Base-by-base conservation (phyloP, 176 grass and related monocot species). In the Elymus sibiricus region DNA sequence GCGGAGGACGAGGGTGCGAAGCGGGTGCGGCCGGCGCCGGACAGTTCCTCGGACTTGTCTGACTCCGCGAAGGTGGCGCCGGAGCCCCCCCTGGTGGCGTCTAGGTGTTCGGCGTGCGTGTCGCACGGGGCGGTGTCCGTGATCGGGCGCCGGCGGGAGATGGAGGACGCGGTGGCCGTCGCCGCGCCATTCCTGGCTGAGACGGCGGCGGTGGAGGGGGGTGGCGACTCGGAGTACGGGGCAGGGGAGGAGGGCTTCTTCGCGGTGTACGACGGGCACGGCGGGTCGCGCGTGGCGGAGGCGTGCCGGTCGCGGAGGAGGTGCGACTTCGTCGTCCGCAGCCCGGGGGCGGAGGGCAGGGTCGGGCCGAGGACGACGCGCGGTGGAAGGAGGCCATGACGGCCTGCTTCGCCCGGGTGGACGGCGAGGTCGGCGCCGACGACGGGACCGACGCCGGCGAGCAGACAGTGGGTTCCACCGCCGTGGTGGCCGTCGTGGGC, bases 181-280 rank as follows among this genome's bases (percentile, higher is more conserved):
- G 70, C 28, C 26, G 68, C 64, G 21, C 64, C 78, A 21, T 86
- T 94, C 56, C 5, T 40, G 59, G 9, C 13, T 2, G 13, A 34
- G 12, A 19, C 31, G 5, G 47, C 55, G 27, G 51, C 8, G 14
- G 27, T 2, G 16, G 76, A 6, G 25, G 28, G 64, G 4, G 38
- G 29, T 19, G 24, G 51, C 9, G 27, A 32, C 19, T 43, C 1
- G 2, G 47, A 12, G 15, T 15, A 26, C 11, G 19, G 15, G 1
- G 62, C 42, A 15, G 12, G 16, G 19, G 61, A n/a, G 0, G 76
- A 65, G 7, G 53, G 72, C 25, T 91, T 94, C 83, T 89, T 91
- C 73, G 89, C 86, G 14, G 92, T 94, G 61, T 94, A 84, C 83
- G 92, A 94, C 59, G 92, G 92, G 24, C 92, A 91, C 81, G 89